Conservation (phyloP, 2,329 filamentous ascomycete species). For the Aspergillus glaucus region DNA sequence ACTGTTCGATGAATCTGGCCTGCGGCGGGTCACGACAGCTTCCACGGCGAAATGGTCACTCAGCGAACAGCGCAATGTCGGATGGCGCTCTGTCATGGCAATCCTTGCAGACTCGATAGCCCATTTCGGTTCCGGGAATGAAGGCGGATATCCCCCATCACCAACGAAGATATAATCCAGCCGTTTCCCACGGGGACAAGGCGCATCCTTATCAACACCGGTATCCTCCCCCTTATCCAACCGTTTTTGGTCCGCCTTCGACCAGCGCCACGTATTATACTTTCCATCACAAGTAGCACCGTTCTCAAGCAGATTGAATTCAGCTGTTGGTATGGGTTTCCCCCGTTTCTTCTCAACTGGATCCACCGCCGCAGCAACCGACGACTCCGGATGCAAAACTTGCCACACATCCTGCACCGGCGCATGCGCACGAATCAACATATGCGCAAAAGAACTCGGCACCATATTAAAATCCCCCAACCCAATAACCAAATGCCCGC, state of each 20-base stretch:
- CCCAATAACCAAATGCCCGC: slow-evolving; percentile 76
- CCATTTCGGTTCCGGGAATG: slow-evolving; percentile 50
- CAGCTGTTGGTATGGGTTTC: slow-evolving; percentile 64
- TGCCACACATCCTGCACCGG: slow-evolving; percentile 81
- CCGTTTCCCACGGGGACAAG: slow-evolving; percentile 72
- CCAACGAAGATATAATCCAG: slow-evolving; percentile 92
- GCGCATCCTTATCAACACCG: slow-evolving; percentile 56
- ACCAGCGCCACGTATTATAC: slow-evolving; percentile 93
- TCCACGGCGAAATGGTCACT: slow-evolving; percentile 95
- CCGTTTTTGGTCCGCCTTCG: slow-evolving; percentile 60
- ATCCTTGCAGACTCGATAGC: slow-evolving; percentile 64
- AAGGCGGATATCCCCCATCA: slow-evolving; percentile 39
- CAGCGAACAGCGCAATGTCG: slow-evolving; percentile 72
- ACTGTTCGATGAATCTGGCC: not conserved
- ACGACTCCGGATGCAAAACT: slow-evolving; percentile 73
- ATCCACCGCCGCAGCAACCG: slow-evolving; percentile 66
- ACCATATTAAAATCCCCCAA: slow-evolving; percentile 96
- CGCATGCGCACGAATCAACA: slow-evolving; percentile 70
- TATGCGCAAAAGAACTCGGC: slow-evolving; percentile 77
- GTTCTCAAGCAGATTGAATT: slow-evolving; percentile 71
- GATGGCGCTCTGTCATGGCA: slow-evolving; percentile 75
- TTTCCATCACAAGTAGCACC: slow-evolving; percentile 81
- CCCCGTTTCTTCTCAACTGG: slow-evolving; percentile 60
- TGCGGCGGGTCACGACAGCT: slow-evolving; percentile 58
- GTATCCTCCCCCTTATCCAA: slow-evolving; percentile 61